Conservation (phyloP, 2,329 filamentous ascomycete species). For the Ambrosiella xylebori region DNA sequence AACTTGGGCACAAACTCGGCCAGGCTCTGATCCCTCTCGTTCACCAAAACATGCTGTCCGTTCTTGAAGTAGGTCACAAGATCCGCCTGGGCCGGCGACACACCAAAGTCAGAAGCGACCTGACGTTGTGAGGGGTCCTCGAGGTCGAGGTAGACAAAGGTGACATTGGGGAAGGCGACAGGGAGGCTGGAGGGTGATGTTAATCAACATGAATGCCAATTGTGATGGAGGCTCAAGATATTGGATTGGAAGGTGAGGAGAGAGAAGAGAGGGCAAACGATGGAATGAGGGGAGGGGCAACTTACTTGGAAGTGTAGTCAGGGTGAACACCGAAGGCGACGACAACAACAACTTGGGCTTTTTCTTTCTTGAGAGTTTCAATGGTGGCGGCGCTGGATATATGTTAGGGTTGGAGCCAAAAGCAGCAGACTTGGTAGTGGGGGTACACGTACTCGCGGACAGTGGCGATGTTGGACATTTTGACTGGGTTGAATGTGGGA, state of each 20-base stretch:
- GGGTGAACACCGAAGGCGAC: neutral
- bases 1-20: neutral
- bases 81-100: neutral
- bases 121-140: neutral
- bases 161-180: neutral
- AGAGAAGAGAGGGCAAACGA: neutral
- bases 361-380: neutral
- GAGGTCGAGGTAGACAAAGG: conserved; percentile 2
- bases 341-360: neutral
- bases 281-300: neutral
- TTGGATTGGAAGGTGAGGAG: neutral
- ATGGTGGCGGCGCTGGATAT: neutral
- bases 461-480: no score
- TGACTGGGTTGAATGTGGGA: no score
- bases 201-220: neutral
- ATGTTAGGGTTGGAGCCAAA: neutral
- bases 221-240: neutral
- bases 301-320: neutral
- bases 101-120: neutral
- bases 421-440: neutral
- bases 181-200: neutral
- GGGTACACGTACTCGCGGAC: neutral
- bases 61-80: neutral
- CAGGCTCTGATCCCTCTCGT: neutral
- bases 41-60: neutral